These are phyloP conservation scores for Candida coquimbonensis DNA, from an alignment of 805 yeast species.

Conservation along the genomic window DNA sequence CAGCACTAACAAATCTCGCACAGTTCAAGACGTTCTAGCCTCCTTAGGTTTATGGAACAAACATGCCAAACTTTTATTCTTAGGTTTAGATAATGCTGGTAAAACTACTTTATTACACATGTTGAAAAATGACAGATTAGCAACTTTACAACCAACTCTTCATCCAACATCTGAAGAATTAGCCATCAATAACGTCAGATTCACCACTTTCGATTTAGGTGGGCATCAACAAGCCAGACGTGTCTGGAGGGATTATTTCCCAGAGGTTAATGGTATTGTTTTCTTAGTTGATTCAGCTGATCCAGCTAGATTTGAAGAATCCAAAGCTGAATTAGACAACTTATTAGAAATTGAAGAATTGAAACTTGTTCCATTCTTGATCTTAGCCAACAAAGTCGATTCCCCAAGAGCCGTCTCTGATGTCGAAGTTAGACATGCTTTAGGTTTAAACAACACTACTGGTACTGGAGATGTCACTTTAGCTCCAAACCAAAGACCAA, in stretches of 20 bases:
- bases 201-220: constrained; percentile 97
- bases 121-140: constrained; percentile 92
- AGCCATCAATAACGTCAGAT: constrained; percentile 91
- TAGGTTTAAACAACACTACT: constrained; percentile 83
- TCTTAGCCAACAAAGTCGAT: constrained; percentile 96
- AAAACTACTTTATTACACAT: constrained; percentile 85
- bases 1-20: not conserved
- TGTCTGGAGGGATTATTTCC: constrained; percentile 98
- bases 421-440: constrained; percentile 83
- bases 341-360: constrained; percentile 90
- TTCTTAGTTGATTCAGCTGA: constrained; percentile 97
- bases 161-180: constrained; percentile 99
- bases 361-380: constrained; percentile 80
- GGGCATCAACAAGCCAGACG: constrained; percentile 99
- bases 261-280: constrained; percentile 97
- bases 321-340: constrained; percentile 91
- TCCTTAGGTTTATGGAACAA: constrained; percentile 84
- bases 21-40: constrained; percentile 52
- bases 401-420: constrained; percentile 91
- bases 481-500: constrained; percentile 69
- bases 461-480: constrained; percentile 75
- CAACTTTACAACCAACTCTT: constrained; percentile 94
- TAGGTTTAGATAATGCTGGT: constrained; percentile 97
- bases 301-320: constrained; percentile 89
- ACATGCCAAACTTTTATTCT: constrained; percentile 91